These are phyloP conservation scores for Aspergillus brunneoviolaceus DNA, from an alignment of 2,329 filamentous ascomycete species.

Conservation along the genomic window DNA sequence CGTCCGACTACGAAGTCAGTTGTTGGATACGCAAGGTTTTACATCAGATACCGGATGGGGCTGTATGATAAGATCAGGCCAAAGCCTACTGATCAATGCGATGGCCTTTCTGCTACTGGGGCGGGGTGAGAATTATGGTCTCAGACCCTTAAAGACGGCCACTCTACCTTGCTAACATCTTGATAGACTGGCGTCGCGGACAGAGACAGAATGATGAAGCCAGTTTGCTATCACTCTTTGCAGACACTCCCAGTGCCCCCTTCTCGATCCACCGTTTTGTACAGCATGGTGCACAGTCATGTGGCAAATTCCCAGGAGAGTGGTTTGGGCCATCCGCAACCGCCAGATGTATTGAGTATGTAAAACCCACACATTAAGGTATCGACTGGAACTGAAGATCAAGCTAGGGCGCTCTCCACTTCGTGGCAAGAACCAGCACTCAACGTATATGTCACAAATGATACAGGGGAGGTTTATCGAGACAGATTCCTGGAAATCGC, in stretches of 20 bases:
- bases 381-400: conserved; percentile 9
- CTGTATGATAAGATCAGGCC: conserved; percentile 96
- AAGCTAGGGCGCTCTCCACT: conserved; percentile 68
- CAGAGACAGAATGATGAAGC: conserved; percentile 61
- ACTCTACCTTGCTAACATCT: conserved; percentile 21
- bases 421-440: conserved; percentile 62
- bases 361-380: conserved; percentile 14
- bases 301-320: conserved; percentile 91
- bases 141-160: conserved; percentile 18
- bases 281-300: conserved; percentile 77
- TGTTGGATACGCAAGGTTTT: conserved; percentile 78
- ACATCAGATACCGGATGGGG: conserved; percentile 95
- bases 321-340: conserved; percentile 99
- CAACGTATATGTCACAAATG: conserved; percentile 83
- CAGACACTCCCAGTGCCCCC: conserved; percentile 79
- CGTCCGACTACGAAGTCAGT: conserved; percentile 77
- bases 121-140: conserved; percentile 58
- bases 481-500: conserved; percentile 81
- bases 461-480: conserved; percentile 89
- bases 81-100: conserved; percentile 87
- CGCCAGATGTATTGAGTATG: conserved; percentile 88
- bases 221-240: conserved; percentile 74
- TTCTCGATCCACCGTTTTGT: conserved; percentile 97
- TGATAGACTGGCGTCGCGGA: conserved; percentile 72
- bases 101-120: conserved; percentile 71